phyloP scores from a whole-genome alignment of 805 yeast genomes.

The Wickerhamiella australiensis region DNA sequence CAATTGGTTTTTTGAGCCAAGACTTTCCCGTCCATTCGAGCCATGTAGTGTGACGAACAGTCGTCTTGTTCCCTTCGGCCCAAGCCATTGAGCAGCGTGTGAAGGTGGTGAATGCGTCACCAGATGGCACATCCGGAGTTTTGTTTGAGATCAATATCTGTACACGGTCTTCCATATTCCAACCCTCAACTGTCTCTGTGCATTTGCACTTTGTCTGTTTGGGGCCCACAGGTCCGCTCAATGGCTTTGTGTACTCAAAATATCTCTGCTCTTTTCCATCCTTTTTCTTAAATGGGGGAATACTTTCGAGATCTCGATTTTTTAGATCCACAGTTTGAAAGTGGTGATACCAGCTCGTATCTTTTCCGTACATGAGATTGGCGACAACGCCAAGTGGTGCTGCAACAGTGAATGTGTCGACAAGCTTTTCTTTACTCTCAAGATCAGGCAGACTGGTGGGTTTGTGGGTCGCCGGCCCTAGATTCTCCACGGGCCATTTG shows the following conservation, averaged over 20 bases:
- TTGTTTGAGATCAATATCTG: slow-evolving; percentile 49
- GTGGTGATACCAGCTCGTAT: slow-evolving; percentile 35
- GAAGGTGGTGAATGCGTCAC: slow-evolving; percentile 61
- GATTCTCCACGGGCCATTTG: slow-evolving; percentile 30
- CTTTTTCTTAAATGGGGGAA: slow-evolving; percentile 21
- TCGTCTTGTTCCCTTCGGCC: slow-evolving; percentile 53
- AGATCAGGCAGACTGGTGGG: slow-evolving; percentile 44
- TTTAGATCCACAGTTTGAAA: slow-evolving; percentile 29
- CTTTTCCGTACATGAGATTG: slow-evolving; percentile 56
- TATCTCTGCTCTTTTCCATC: slow-evolving; percentile 29
- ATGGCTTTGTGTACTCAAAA: slow-evolving; percentile 59
- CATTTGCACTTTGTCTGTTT: slow-evolving; percentile 72
- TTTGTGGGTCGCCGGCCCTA: slow-evolving; percentile 55
- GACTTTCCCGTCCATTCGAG: slow-evolving; percentile 84
- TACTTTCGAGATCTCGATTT: slow-evolving; percentile 25
- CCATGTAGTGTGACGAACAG: slow-evolving; percentile 51
- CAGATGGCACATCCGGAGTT: slow-evolving; percentile 95
- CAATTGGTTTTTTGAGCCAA: slow-evolving; percentile 86
- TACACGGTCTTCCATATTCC: slow-evolving; percentile 44
- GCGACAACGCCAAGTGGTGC: slow-evolving; percentile 74
- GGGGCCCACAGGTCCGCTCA: slow-evolving; percentile 81
- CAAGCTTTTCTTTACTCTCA: slow-evolving; percentile 38
- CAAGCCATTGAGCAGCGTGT: slow-evolving; percentile 66
- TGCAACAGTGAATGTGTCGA: slow-evolving; percentile 40
- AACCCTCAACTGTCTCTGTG: slow-evolving; percentile 48